Conservation (phyloP, 2,329 filamentous ascomycete genomes). For the Fusarium liriodendri region DNA sequence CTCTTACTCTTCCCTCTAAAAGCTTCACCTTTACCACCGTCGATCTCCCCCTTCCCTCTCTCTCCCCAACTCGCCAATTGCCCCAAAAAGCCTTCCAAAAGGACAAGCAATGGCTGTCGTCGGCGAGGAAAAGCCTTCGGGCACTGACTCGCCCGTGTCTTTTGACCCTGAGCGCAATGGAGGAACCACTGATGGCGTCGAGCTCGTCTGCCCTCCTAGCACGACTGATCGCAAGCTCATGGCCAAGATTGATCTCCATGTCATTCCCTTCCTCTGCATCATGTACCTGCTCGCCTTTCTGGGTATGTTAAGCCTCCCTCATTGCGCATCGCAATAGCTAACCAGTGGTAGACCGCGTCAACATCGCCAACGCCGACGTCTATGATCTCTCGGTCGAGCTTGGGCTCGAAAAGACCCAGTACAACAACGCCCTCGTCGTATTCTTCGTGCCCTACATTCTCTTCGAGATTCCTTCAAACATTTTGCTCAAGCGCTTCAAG, state of each 20-base stretch:
- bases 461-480: slow-evolving; percentile 75
- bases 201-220: slow-evolving; percentile 59
- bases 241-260: slow-evolving; percentile 75
- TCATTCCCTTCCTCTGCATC: slow-evolving; percentile 79
- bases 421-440: slow-evolving; percentile 81
- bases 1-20: neutral
- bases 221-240: slow-evolving; percentile 74
- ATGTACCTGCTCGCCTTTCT: slow-evolving; percentile 79
- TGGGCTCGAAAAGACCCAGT: slow-evolving; percentile 67
- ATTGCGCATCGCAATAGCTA: neutral
- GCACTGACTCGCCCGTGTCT: slow-evolving; percentile 36
- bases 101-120: slow-evolving; percentile 30
- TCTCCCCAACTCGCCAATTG: neutral
- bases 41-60: neutral
- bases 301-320: slow-evolving; percentile 48
- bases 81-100: neutral
- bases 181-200: slow-evolving; percentile 30
- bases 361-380: slow-evolving; percentile 81
- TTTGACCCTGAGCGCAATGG: slow-evolving; percentile 37
- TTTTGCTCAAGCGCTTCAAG: slow-evolving; percentile 72
- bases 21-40: neutral
- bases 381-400: slow-evolving; percentile 75
- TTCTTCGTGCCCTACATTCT: slow-evolving; percentile 85
- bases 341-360: slow-evolving; percentile 68
- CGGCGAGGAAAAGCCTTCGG: slow-evolving; percentile 30